Evolutionary conservation across 352 stramenopile genomes (phyloP).

Genomic region (Halophytophthora batemanensis): DNA sequence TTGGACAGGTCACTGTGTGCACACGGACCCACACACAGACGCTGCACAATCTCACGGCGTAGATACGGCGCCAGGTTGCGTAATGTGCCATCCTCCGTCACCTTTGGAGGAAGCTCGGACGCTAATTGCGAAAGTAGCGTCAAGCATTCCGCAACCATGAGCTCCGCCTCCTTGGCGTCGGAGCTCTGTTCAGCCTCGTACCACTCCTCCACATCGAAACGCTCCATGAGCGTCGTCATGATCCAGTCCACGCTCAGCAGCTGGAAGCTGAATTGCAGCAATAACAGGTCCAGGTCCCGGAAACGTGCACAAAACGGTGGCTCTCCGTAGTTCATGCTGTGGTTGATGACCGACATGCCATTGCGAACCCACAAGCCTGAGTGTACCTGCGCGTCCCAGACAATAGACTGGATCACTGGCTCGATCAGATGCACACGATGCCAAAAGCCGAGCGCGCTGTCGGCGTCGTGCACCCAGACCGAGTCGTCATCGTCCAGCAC

Average conservation of each 20-base stretch:
- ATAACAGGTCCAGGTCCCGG: conserved; percentile 76
- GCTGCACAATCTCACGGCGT: conserved; percentile 75
- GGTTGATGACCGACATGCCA: conserved; percentile 79
- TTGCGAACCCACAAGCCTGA: conserved; percentile 84
- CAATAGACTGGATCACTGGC: conserved; percentile 73
- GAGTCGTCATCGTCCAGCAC: conserved; percentile 23
- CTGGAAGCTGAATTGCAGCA: conserved; percentile 78
- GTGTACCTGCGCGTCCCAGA: conserved; percentile 88
- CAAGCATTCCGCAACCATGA: conserved; percentile 83
- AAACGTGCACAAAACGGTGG: conserved; percentile 84
- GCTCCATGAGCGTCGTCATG: conserved; percentile 67
- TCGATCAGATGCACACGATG: conserved; percentile 79
- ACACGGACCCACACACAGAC: conserved; percentile 74
- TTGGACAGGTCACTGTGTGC: conserved; percentile 85
- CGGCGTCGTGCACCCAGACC: conserved; percentile 56
- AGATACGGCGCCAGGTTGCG: conserved; percentile 68
- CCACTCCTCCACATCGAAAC: conserved; percentile 67
- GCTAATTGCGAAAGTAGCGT: conserved; percentile 71
- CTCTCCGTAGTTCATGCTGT: conserved; percentile 90
- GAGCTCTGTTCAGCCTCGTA: conserved; percentile 40
- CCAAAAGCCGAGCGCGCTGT: conserved; percentile 74
- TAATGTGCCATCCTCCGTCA: conserved; percentile 40
- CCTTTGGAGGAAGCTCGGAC: conserved; percentile 70
- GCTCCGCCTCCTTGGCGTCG: conserved; percentile 48
- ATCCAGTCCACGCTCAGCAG: conserved; percentile 74